Conservation (phyloP, 192 early-diverging fungal species). For the Kickxella alabastrina region DNA sequence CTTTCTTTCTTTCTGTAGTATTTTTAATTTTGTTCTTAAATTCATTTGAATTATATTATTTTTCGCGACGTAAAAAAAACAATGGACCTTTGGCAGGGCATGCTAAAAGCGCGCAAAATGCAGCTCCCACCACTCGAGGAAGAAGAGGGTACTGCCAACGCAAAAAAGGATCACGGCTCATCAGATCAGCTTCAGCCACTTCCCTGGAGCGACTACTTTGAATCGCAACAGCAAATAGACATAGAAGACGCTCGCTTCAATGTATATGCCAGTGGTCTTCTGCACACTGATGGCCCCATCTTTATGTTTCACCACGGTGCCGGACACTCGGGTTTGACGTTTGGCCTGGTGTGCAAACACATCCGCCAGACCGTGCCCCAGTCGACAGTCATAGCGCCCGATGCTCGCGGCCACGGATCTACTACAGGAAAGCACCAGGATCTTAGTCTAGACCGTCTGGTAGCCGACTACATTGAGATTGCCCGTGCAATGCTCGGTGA, state of each 20-base stretch:
- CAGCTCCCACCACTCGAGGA: constrained; percentile 21
- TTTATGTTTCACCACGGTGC: constrained; percentile 85
- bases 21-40: too few species aligned
- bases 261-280: constrained; percentile 29
- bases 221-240: constrained; percentile 30
- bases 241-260: constrained; percentile 48
- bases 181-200: constrained; percentile 32
- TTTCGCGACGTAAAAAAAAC: too few species aligned
- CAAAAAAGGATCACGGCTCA: too few species aligned
- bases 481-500: constrained; percentile 44
- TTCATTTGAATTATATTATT: too few species aligned
- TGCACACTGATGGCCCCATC: constrained; percentile 47
- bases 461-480: constrained; percentile 57
- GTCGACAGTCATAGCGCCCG: constrained; percentile 56
- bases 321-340: constrained; percentile 64
- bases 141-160: background rate
- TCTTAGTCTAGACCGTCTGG: constrained; percentile 55
- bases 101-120: constrained; percentile 44
- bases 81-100: constrained; percentile 44
- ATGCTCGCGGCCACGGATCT: constrained; percentile 71
- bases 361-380: constrained; percentile 45
- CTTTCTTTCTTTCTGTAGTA: background rate
- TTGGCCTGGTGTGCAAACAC: constrained; percentile 58
- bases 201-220: constrained; percentile 57
- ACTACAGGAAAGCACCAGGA: constrained; percentile 44